Evolutionary conservation across 1,284 basidiomycete species (phyloP).

Genomic region (Ceratobasidium sp.): DNA sequence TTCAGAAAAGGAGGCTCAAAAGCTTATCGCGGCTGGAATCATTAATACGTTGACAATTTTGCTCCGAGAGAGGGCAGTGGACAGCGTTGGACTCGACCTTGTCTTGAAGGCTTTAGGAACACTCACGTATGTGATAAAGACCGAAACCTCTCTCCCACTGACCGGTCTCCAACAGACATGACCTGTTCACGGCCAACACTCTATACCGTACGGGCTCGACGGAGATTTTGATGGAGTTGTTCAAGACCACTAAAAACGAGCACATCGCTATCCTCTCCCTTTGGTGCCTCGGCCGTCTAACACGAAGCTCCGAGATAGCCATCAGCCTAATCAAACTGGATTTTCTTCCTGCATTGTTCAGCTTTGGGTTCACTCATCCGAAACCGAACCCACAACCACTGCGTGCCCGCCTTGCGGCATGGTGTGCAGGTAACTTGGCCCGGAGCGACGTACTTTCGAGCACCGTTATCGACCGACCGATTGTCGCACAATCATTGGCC

Average conservation of each 20-base stretch:
- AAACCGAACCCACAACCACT: constrained; percentile 23
- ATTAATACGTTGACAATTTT: constrained; percentile 37
- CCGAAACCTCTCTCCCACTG: not conserved
- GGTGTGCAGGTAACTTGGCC: constrained; percentile 43
- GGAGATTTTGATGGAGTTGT: constrained; percentile 36
- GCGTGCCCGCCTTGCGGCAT: constrained; percentile 19
- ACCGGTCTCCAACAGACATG: constrained; percentile 15
- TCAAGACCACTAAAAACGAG: constrained; percentile 36
- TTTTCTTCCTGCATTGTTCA: constrained; percentile 24
- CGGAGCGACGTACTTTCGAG: constrained; percentile 38
- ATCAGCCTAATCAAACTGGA: constrained; percentile 39
- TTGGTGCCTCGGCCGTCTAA: constrained; percentile 40
- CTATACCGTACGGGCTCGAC: constrained; percentile 40
- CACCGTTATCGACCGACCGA: constrained; percentile 16
- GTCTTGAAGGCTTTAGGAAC: constrained; percentile 39
- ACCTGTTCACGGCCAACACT: constrained; percentile 39
- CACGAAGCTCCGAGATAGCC: constrained; percentile 38
- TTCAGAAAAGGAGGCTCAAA: constrained; percentile 39
- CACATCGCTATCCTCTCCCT: constrained; percentile 29
- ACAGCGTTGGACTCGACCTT: constrained; percentile 38
- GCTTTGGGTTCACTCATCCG: constrained; percentile 27
- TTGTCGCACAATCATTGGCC: constrained; percentile 10
- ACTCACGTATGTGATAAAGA: constrained; percentile 30
- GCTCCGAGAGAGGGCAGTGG: constrained; percentile 35
- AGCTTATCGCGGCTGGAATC: constrained; percentile 38